Evolutionary conservation across 2,329 filamentous ascomycete species (phyloP).

Genomic region (Colletotrichum sublineola): DNA sequence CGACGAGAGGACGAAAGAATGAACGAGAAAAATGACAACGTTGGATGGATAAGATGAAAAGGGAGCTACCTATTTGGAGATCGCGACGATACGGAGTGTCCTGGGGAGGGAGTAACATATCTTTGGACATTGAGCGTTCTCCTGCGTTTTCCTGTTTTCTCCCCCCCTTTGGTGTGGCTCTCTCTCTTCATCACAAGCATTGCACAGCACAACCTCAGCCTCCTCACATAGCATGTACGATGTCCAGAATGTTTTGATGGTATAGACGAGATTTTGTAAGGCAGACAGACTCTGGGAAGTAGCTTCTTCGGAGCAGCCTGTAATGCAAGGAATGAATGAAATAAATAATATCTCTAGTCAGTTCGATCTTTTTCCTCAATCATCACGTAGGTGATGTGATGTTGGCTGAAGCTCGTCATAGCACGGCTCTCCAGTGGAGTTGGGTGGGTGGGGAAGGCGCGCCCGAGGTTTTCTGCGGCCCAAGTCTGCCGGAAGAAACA

Average conservation of each 20-base stretch:
- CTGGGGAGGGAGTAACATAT: constrained; percentile 1
- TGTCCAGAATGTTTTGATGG: constrained; percentile 29
- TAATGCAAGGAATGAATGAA: constrained; percentile 20
- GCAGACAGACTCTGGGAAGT: background rate
- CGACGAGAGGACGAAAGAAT: constrained; percentile 9
- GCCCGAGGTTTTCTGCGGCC: background rate
- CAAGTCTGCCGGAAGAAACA: background rate
- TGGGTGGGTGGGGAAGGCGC: too few relatives aligned
- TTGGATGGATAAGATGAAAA: background rate
- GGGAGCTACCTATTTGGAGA: constrained; percentile 5
- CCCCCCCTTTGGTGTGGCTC: background rate
- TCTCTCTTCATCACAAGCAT: background rate
- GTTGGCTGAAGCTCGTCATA: background rate
- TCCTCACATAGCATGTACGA: constrained; percentile 38
- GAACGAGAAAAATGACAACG: constrained; percentile 5
- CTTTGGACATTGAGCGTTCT: constrained; percentile 35
- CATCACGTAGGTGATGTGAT: background rate
- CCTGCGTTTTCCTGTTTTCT: constrained; percentile 16
- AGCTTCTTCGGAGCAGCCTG: constrained; percentile 1
- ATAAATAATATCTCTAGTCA: background rate
- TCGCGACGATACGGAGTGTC: background rate
- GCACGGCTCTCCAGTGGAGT: background rate
- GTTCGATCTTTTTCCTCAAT: too few relatives aligned
- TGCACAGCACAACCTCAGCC: background rate
- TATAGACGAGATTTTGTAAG: constrained; percentile 26